Evolutionary conservation across 495 filamentous ascomycete genomes (phyloP), one percentile per base, ranked within the genome.

Genomic region (Achaetomiella virescens): DNA sequence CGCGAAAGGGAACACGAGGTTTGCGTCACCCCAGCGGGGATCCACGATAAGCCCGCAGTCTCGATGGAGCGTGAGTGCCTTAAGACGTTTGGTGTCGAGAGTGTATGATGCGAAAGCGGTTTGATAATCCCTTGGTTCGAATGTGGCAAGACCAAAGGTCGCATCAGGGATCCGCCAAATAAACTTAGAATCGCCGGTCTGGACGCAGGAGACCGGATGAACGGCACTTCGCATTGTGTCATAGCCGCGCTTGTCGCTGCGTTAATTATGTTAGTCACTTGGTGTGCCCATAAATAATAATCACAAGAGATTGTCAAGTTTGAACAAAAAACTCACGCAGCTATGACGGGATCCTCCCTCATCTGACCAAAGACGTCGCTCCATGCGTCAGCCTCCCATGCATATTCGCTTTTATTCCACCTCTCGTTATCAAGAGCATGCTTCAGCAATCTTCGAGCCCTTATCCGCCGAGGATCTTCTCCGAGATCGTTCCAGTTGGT

Each of bases 71-170:
- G 22, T 12, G 6, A 48, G 22, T 10, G 45, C 45, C 10, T 29
- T 5, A 6, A 48, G 45, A 5, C 45, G 45, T 5, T 48, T 24
- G 6, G 17, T 2, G 29, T 48, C 45, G n/a, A 48, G 25, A 6
- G 27, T 17, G 14, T 24, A 29, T 2, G 17, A 10, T n/a, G 45
- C 45, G 15, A 48, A 2, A 31, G 9, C 5, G 20, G 10, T 48
- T n/a, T 48, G 20, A 24, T 33, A 48, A 24, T 48, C 45, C 22
- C 18, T 48, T 8, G 45, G 20, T 3, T 29, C 8, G 12, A 48
- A 48, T n/a, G 45, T 48, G 10, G 45, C 45, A n/a, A 48, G 45
- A 11, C 45, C 20, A 48, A 48, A 48, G 22, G 45, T 48, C 17
- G 20, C 45, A n/a, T 48, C 45, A 10, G 20, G 45, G 17, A 22